These are phyloP conservation scores for Scortechinia acanthostroma DNA, from an alignment of 2,329 filamentous ascomycete genomes.

Conservation along the genomic window DNA sequence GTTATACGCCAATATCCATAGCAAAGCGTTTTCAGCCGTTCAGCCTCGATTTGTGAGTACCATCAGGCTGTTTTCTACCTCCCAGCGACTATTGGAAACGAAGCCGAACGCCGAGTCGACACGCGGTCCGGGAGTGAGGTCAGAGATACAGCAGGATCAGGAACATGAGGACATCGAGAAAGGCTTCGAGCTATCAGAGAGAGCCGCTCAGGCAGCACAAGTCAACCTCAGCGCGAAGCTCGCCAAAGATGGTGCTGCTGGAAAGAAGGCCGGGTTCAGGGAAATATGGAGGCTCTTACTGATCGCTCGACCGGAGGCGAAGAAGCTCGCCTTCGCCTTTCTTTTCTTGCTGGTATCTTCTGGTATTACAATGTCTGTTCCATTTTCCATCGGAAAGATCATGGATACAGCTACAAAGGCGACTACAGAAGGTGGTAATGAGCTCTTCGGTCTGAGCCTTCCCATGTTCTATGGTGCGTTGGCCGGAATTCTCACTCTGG, in stretches of 20 bases:
- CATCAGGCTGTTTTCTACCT: too few species aligned
- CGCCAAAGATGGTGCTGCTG: slow-evolving; percentile 68
- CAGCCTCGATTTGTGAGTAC: too few species aligned
- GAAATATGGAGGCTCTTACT: slow-evolving; percentile 84
- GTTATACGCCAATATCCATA: too few species aligned
- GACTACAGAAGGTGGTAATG: slow-evolving; percentile 50
- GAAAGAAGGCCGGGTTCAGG: slow-evolving; percentile 47
- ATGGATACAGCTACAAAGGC: slow-evolving; percentile 81
- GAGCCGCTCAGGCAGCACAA: slow-evolving; percentile 77
- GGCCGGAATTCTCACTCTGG: slow-evolving; percentile 69
- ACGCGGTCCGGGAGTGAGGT: too few species aligned
- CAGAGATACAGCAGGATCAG: slow-evolving; percentile 16
- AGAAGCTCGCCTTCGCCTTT: slow-evolving; percentile 73
- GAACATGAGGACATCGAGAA: slow-evolving; percentile 21
- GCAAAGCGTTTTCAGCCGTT: too few species aligned
- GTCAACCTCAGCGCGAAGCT: slow-evolving; percentile 83
- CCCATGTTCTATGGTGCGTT: slow-evolving; percentile 83
- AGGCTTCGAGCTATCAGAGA: slow-evolving; percentile 70
- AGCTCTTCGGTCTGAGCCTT: slow-evolving; percentile 75
- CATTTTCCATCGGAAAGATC: slow-evolving; percentile 93
- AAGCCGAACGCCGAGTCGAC: too few species aligned
- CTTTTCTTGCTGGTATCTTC: slow-evolving; percentile 82
- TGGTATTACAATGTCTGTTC: slow-evolving; percentile 88
- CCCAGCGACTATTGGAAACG: too few species aligned
- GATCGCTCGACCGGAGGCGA: slow-evolving; percentile 79